Evolutionary conservation across 148 eudicot species (phyloP).

Genomic region (Rheum nobile): DNA sequence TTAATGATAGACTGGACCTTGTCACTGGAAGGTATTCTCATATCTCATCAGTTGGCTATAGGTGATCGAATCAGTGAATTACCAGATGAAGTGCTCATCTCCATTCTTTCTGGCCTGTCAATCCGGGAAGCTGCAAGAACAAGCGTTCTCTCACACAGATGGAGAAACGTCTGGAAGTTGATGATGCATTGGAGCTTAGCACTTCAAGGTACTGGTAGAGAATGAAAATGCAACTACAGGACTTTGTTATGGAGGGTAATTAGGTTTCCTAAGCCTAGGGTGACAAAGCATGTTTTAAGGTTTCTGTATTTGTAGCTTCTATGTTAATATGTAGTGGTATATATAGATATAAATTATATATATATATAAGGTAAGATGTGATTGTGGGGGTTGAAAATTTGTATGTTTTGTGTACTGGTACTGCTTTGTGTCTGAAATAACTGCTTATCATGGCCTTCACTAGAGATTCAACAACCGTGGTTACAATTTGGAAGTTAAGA

Average conservation of each 20-base stretch:
- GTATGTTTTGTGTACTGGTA: not conserved
- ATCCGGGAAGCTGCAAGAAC: constrained; percentile 13
- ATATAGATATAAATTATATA: not conserved
- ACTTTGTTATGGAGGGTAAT: not conserved
- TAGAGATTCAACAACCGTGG: not conserved
- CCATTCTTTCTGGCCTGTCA: constrained; percentile 10
- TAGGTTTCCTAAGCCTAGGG: not conserved
- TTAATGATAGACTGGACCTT: constrained; percentile 2
- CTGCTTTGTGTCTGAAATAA: not conserved
- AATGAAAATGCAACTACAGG: not conserved
- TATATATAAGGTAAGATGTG: not conserved
- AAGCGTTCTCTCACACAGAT: constrained; percentile 10
- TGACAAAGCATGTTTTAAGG: not conserved
- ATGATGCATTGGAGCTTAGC: constrained; percentile 14
- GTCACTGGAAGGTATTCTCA: not conserved
- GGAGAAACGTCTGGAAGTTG: constrained; percentile 12
- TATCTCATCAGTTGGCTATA: not conserved
- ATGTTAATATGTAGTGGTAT: constrained; percentile 4
- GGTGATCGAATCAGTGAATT: constrained; percentile 14
- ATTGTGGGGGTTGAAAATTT: not conserved
- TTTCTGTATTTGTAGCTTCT: not conserved
- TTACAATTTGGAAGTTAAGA: not conserved
- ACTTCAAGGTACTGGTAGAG: constrained; percentile 5
- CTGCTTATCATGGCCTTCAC: not conserved
- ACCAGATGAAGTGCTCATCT: constrained; percentile 11